Conservation (phyloP, 1,284 basidiomycete species). For the Pholiota adiposa region DNA sequence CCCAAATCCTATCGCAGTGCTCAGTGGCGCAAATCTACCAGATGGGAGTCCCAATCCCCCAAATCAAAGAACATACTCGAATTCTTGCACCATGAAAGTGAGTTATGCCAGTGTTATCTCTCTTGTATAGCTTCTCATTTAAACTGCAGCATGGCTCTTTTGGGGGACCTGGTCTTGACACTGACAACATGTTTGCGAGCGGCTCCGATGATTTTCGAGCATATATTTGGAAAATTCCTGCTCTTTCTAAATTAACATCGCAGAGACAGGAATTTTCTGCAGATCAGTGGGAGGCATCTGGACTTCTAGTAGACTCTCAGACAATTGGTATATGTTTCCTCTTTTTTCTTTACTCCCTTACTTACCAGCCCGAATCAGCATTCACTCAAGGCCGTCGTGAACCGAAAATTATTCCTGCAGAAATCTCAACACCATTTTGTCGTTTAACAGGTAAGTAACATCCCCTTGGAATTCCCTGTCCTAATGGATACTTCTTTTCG, state of each 20-base stretch:
- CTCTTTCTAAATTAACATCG: constrained; percentile 44
- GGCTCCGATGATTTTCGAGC: constrained; percentile 83
- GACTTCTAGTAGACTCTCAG: background rate
- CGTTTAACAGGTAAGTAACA: constrained; percentile 51
- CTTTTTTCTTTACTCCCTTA: background rate
- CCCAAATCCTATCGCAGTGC: constrained; percentile 68
- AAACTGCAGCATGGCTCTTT: constrained; percentile 70
- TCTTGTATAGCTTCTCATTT: background rate
- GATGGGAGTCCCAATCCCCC: constrained; percentile 50
- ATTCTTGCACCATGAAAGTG: constrained; percentile 81
- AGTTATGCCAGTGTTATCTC: background rate
- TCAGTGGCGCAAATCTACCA: constrained; percentile 58
- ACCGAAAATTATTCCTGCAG: constrained; percentile 54
- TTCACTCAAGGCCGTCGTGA: constrained; percentile 45
- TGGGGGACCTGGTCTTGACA: constrained; percentile 57
- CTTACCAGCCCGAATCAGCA: constrained; percentile 37
- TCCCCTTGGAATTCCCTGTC: background rate
- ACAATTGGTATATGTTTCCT: background rate
- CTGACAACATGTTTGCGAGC: constrained; percentile 62
- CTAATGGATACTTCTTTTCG: background rate
- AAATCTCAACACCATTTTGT: constrained; percentile 59
- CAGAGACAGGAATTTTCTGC: constrained; percentile 45
- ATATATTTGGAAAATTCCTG: constrained; percentile 80
- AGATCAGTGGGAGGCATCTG: constrained; percentile 46
- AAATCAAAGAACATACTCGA: constrained; percentile 61